Base-by-base conservation (phyloP, 352 stramenopile genomes). In the Phytophthora podocarpi region DNA sequence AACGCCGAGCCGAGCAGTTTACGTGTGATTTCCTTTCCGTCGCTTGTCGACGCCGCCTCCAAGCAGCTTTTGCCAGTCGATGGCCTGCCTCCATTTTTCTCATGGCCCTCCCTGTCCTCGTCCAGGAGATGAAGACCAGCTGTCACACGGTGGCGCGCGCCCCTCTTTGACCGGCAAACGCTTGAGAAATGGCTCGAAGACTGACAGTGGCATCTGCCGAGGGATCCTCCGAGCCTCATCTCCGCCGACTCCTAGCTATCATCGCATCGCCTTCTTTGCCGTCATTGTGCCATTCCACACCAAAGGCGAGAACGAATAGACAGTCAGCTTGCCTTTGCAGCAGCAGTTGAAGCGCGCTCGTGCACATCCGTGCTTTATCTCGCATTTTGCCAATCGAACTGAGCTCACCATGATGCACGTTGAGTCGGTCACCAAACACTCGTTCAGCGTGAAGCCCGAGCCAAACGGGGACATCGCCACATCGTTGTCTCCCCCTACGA, bases 151-250 rank as follows among this genome's bases (percentile, higher is more conserved):
- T 27, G 23, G 11, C 18, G 40, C 30, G 12, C 20, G 47, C 30
- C 43, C 18, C 36, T 42, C 24, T 58, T 64, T 51, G 28, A 11
- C 13, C 30, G 37, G 15, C 12, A 30, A 15, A 3, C 24, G 20
- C 41, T 66, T 69, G 60, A 64, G 60, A 69, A 68, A 68, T 64
- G 51, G 35, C 35, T 51, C 59, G n/a, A n/a, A 24, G 37, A 36
- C 24, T n/a, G n/a, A 61, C 23, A 65, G 61, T 64, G 27, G 54
- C 46, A 70, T 59, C 28, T 53, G 43, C 21, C 26, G 15, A 50
- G 59, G 51, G 54, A 64, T 60, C 39, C 34, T 37, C 30, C 18
- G 20, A 36, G 35, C 43, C 53, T 65, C 61, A 36, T 50, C 30
- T 45, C 41, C 43, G 53, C 34, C 42, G 35, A 41, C 58, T 49